Evolutionary conservation across 805 yeast genomes (phyloP).

Genomic region (Monosporozyma unispora): DNA sequence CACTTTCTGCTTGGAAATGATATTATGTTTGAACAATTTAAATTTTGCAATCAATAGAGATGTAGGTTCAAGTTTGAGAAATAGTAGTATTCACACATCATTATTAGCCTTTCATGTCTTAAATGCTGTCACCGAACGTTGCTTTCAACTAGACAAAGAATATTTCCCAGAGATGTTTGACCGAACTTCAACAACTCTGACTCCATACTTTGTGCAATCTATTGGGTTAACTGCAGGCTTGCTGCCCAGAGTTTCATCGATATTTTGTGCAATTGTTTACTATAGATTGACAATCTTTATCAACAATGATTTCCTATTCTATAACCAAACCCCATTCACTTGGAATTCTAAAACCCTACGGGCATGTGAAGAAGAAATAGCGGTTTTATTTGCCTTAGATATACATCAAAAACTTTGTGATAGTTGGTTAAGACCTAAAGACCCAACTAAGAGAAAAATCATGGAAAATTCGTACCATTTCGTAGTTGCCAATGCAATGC

Average conservation of each 20-base stretch:
- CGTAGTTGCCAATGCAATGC: conserved; percentile 8
- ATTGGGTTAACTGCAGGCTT: conserved; percentile 1
- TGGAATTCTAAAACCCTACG: conserved; percentile 8
- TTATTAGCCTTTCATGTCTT: conserved; percentile 13
- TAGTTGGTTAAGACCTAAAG: conserved; percentile 4
- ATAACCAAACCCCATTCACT: not conserved
- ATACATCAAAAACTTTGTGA: conserved; percentile 7
- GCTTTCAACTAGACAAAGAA: conserved; percentile 14
- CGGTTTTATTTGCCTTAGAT: conserved; percentile 3
- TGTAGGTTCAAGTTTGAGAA: conserved; percentile 6
- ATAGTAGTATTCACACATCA: conserved; percentile 7
- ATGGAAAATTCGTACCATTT: conserved; percentile 6
- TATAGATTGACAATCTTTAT: conserved; percentile 5
- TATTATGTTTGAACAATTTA: conserved; percentile 11
- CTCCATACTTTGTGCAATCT: conserved; percentile 15
- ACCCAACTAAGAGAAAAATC: conserved; percentile 3
- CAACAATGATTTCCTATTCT: conserved; percentile 2
- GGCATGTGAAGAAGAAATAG: conserved; percentile 1
- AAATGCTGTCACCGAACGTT: conserved; percentile 8
- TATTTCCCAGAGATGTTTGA: conserved; percentile 12
- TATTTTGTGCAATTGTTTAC: conserved; percentile 4
- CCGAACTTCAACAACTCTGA: conserved; percentile 3
- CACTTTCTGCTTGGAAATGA: conserved; percentile 2
- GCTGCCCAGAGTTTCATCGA: conserved; percentile 6
- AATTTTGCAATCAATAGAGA: conserved; percentile 10